These are phyloP conservation scores for sunflower (Helianthus annuus) DNA, from an alignment of 129 eudicot genomes.

Conservation along the genomic window HanXRQr2.0-SUNRISE NC_035440.2:165843695-165844194, in stretches of 20 bases:
- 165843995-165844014: slow-evolving; percentile 10
- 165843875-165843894: slow-evolving; percentile 42
- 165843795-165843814: no score
- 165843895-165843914: slow-evolving; percentile 25
- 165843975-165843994: slow-evolving; percentile 25
- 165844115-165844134: no score
- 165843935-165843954: slow-evolving; percentile 6
- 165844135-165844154: no score
- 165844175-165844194: no score
- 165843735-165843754: no score
- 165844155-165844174: no score
- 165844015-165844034: slow-evolving; percentile 16
- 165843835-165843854: slow-evolving; percentile 47
- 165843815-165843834: slow-evolving; percentile 50
- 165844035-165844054: slow-evolving; percentile 28
- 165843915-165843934: slow-evolving; percentile 41
- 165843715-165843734: no score
- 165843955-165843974: slow-evolving; percentile 18
- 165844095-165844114: no score
- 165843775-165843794: no score
- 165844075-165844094: slow-evolving; percentile 7
- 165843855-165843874: slow-evolving; percentile 33
- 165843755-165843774: no score
- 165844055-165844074: slow-evolving; percentile 25
- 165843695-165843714: no score